A percentile compares a stretch with the other conserved stretches of the same genome.
Conservation (phyloP, 2,329 filamentous ascomycete species). For the Exophiala oligosperma region DNA sequence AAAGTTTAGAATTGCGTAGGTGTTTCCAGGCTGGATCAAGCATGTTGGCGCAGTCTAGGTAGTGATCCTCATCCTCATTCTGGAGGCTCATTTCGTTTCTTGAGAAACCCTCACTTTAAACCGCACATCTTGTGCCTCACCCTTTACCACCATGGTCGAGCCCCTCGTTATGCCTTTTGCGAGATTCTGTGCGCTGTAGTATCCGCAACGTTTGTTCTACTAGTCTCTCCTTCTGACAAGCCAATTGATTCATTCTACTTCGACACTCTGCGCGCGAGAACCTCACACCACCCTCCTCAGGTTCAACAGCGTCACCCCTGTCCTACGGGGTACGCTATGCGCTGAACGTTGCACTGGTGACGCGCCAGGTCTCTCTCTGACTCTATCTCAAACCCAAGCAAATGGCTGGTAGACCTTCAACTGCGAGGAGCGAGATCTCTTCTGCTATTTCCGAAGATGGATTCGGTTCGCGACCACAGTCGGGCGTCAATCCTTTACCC, state of each 20-base stretch:
- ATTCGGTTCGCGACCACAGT: slow-evolving; percentile 24
- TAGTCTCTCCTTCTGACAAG: background rate
- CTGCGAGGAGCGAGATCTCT: slow-evolving; percentile 31
- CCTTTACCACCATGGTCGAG: slow-evolving; percentile 10
- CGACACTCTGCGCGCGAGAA: background rate
- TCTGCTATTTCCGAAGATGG: slow-evolving; percentile 33
- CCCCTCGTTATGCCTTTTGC: slow-evolving; percentile 7
- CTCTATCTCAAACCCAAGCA: background rate
- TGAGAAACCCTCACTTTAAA: slow-evolving; percentile 7
- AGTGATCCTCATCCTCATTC: slow-evolving; percentile 1
- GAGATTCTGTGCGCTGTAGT: background rate
- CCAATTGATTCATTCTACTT: background rate
- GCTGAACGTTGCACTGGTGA: slow-evolving; percentile 22
- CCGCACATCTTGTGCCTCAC: slow-evolving; percentile 9
- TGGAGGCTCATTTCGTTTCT: slow-evolving; percentile 1
- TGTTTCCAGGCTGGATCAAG: background rate
- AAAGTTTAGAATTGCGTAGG: background rate
- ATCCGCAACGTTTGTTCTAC: background rate
- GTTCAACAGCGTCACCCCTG: slow-evolving; percentile 11
- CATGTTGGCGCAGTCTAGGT: no score
- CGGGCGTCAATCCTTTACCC: slow-evolving; percentile 17
- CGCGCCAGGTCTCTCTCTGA: slow-evolving; percentile 7
- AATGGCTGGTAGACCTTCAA: slow-evolving; percentile 27
- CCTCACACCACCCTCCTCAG: slow-evolving; percentile 3
- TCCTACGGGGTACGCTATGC: slow-evolving; percentile 16